Evolutionary conservation across 1,284 basidiomycete genomes (phyloP), one percentile per base, ranked within the genome.

Genomic region (Tilletiaria anomala): DNA sequence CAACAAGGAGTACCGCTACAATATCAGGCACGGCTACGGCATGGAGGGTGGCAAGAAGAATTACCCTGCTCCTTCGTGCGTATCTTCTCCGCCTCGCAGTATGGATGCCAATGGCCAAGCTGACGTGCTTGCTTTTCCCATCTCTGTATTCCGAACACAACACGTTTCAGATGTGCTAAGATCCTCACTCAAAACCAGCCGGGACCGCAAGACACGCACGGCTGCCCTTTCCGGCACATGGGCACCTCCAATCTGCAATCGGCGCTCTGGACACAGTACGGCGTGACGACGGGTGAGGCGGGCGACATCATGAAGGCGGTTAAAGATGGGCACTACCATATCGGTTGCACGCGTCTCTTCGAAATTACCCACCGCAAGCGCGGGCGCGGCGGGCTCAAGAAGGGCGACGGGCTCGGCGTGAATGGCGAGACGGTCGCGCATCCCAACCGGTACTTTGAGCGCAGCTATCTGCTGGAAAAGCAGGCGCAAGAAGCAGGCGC

Each of bases 1-100:
- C 72, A 89, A 88, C 72, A 99, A 97, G 68, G 85, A 94, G 64
- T 83, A 96, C 73, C 80, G 79, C 56, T 99, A 99, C 70, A 97
- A 97, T 58, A 89, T 99, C 56, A 79, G 91, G 31, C 93, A 97
- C 69, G 80, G 79, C 6, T 99, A 83, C 65, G 93, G 93, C 35
- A 72, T 94, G 33, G 93, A 97, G 68, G 93, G 93, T 6, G 83
- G 82, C 62, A 77, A 91, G 32, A 82, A 81, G 39, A 94, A 96
- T 69, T 97, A 97, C 67, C 77, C 85, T 3, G 88, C 93, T 0
- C 86, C 82, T 70, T 88, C 76, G 85, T 83, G 49, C 32, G 73
- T 56, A 17, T 6, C 16, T 2, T 24, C n/a, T 19, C 42, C 33
- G 5, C 17, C 12, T 31, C 20, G n/a, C n/a, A n/a, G n/a, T n/a